phyloP scores from a whole-genome alignment of 2,329 filamentous ascomycete genomes.

The Teratosphaeria zuluensis region DNA sequence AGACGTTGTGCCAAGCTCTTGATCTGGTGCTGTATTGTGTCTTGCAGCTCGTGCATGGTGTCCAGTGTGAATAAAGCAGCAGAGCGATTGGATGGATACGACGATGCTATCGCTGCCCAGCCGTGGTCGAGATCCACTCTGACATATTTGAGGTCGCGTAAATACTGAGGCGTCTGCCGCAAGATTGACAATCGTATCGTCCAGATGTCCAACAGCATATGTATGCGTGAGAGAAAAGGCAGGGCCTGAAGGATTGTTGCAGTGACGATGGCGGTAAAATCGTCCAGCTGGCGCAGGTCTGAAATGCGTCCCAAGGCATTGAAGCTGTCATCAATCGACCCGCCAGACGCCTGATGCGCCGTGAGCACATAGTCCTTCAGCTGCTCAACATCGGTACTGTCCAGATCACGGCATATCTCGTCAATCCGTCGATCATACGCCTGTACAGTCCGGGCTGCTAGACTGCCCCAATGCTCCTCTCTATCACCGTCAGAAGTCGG shows the following conservation, averaged over 20 bases:
- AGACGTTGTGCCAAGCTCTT: conserved; percentile 60
- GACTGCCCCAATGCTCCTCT: conserved; percentile 57
- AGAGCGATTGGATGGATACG: conserved; percentile 7
- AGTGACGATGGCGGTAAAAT: conserved; percentile 82
- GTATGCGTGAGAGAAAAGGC: conserved; percentile 67
- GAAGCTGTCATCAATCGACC: conserved; percentile 26
- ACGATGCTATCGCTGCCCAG: conserved; percentile 50
- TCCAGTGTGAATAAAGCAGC: conserved; percentile 12
- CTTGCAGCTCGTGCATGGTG: conserved; percentile 30
- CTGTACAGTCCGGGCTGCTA: conserved; percentile 54
- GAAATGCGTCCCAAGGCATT: conserved; percentile 9
- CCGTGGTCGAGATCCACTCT: conserved; percentile 56
- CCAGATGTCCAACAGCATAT: conserved; percentile 68
- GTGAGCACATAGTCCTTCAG: conserved; percentile 81
- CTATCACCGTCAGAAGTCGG: conserved; percentile 16
- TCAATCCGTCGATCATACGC: conserved; percentile 64
- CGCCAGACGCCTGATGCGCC: conserved; percentile 54
- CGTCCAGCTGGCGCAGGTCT: conserved; percentile 52
- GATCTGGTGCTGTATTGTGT: conserved; percentile 59
- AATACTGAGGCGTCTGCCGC: conserved; percentile 59
- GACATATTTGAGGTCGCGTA: conserved; percentile 54
- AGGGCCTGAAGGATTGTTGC: conserved; percentile 84
- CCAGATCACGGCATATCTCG: conserved; percentile 60
- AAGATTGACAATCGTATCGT: conserved; percentile 65
- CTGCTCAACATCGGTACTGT: conserved; percentile 67